Base-by-base conservation (phyloP, 257 asterid species). In the Eucommia ulmoides region DNA sequence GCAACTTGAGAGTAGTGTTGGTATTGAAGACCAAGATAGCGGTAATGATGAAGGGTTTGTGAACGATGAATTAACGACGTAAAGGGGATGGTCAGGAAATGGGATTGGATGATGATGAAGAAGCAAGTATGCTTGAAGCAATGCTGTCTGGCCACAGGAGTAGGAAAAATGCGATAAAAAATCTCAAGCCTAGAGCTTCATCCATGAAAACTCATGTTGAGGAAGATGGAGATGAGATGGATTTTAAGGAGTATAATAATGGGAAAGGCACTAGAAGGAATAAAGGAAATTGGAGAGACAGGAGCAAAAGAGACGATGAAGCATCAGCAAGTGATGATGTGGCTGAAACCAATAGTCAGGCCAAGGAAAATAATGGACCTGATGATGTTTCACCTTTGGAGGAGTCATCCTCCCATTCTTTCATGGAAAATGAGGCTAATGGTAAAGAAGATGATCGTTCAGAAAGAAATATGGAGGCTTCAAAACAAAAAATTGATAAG, bases 171-270 rank as follows among this genome's bases (percentile, higher is more conserved):
- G 50, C 26, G 46, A 69, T 33, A 50, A 8, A 51, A n/a, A 59
- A 66, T 25, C 65, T 51, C 57, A 74, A 57, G 53, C 51, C 61
- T 1, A 78, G 76, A 65, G 56, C 61, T 59, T 57, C 76, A 22
- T 63, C 61, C 19, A 49, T 62, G 38, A 62, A 69, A 68, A 41
- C 38, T 54, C 66, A 64, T 58, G 63, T 23, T 38, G 76, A 77
- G 50, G 53, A 22, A 3, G 68, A 71, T 52, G 58, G 62, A 46
- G 80, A 80, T 68, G 95, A 79, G 52, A 57, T 75, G 75, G 88
- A 83, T 63, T 81, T 73, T 75, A 76, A 78, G 96, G 92, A 77
- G 50, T 74, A 79, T 57, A 79, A 86, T 62, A 74, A 83, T 66
- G 58, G 66, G 48, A 79, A 82, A 63, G 77, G 74, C 72, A 56